Percentiles rank a stretch among this genome's conserved stretches.
Evolutionary conservation across 352 stramenopile species (phyloP).

Genomic region (Plasmopara viticola): DNA sequence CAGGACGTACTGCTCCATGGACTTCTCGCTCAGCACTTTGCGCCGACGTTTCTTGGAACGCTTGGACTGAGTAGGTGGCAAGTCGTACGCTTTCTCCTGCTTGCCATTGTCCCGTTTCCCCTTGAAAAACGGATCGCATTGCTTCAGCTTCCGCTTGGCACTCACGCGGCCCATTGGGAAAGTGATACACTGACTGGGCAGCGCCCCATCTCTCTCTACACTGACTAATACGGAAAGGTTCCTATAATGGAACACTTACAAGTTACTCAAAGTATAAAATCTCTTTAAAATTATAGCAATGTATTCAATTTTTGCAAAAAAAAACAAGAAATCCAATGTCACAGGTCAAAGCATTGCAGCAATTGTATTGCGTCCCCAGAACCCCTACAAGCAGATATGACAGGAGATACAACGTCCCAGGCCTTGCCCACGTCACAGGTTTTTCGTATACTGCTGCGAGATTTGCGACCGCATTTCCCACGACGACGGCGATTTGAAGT

Average conservation of each 20-base stretch:
- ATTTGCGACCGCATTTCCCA: constrained; percentile 67
- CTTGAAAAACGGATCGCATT: constrained; percentile 85
- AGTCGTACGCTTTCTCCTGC: constrained; percentile 61
- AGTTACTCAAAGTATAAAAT: no score
- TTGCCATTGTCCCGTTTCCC: constrained; percentile 65
- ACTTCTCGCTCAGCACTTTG: constrained; percentile 49
- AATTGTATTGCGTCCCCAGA: no score
- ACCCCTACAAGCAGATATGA: no score
- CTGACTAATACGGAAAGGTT: constrained; percentile 1
- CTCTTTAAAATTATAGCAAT: no score
- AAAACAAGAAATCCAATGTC: no score
- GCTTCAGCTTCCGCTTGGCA: constrained; percentile 81
- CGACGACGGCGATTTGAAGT: constrained; percentile 62
- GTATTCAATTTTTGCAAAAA: no score
- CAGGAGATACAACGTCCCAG: no score
- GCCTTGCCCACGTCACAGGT: constrained; percentile 9
- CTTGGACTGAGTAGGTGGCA: constrained; percentile 65
- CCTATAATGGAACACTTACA: no score
- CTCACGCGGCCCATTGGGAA: constrained; percentile 53
- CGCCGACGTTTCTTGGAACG: constrained; percentile 75
- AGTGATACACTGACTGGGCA: constrained; percentile 17
- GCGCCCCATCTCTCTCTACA: constrained; percentile 15
- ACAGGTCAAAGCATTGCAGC: no score
- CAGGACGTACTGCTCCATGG: constrained; percentile 63
- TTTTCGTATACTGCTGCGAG: constrained; percentile 53